Conservation (phyloP, 164 flowering plant genomes). For the Dillenia suffruticosa region DNA sequence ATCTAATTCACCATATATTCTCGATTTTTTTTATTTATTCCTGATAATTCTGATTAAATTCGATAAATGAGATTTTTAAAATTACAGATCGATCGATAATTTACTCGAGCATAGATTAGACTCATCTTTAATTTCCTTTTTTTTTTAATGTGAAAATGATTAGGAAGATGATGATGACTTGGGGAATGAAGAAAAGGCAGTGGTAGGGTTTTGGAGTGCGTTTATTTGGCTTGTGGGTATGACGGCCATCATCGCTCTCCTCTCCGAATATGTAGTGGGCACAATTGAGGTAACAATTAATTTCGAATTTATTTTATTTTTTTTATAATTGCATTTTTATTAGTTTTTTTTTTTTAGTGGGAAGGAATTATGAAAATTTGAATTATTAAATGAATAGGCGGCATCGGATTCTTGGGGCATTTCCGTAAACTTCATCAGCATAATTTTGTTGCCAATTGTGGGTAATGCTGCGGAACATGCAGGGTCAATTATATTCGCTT, state of each 20-base stretch:
- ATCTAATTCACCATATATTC: no score
- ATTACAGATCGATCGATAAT: no score
- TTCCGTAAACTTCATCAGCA: constrained; percentile 82
- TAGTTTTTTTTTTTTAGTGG: no score
- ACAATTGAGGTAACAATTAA: constrained; percentile 74
- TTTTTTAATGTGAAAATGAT: not conserved
- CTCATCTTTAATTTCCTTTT: not conserved
- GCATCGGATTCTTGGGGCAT: constrained; percentile 87
- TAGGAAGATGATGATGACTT: constrained; percentile 32
- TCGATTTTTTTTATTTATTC: no score
- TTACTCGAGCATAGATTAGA: no score
- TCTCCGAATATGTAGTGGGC: constrained; percentile 78
- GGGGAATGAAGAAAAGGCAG: constrained; percentile 36
- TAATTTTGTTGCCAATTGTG: constrained; percentile 84
- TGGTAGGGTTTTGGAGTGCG: constrained; percentile 69
- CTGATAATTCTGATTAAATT: no score
- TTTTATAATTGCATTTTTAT: no score
- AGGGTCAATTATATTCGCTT: constrained; percentile 83
- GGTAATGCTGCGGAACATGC: constrained; percentile 99
- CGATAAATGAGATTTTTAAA: no score
- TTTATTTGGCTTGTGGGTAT: constrained; percentile 66
- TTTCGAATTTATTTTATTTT: no score
- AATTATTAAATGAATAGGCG: constrained; percentile 31
- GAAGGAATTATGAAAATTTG: no score
- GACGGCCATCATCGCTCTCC: constrained; percentile 63